Base-by-base conservation (phyloP, 768 basidiomycete genomes). In the Psilocybe sp. region DNA sequence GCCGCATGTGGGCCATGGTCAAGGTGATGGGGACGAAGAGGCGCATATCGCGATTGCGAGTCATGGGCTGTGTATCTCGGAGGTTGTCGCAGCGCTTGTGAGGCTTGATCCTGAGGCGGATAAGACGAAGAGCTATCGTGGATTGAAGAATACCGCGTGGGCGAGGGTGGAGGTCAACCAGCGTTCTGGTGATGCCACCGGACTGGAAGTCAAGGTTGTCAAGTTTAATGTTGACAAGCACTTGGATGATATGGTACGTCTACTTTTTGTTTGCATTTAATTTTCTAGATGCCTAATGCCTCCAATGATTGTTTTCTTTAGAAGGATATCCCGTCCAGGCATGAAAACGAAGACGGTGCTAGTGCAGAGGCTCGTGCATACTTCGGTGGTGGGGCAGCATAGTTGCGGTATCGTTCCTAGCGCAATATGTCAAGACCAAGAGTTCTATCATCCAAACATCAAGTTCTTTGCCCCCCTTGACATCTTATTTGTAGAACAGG, bases 71-170 rank as follows among this genome's bases (percentile, higher is more conserved):
- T 88, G 81, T 58, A 87, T 91, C 38, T 72, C 74, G 40, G 81
- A 84, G 62, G 57, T 87, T 13, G 64, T 89, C 12, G 65, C 74
- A 13, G 81, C 79, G 10, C 58, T 90, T 14, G 56, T 89, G 19
- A 64, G 68, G 38, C 54, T 78, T 40, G 78, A 80, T 59, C 79
- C 76, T 39, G 69, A 72, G 49, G 72, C 78, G 36, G 64, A 69
- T 8, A 61, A 64, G 8, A 71, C 68, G 28, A 60, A 58, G 28
- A 66, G 48, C 31, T 73, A 65, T 50, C 68, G 53, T 50, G 86
- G 87, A 3, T 64, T 89, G 45, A 36, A 70, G 52, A 90, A 89
- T 58, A 89, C 88, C 0, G 87, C 82, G n/a, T 90, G 87, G 88
- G 81, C 80, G 31, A 72, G 85, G 44, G 71, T 78, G 10, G 70